Base-by-base conservation (phyloP, 192 early-diverging fungal genomes). In the Dispira simplex region DNA sequence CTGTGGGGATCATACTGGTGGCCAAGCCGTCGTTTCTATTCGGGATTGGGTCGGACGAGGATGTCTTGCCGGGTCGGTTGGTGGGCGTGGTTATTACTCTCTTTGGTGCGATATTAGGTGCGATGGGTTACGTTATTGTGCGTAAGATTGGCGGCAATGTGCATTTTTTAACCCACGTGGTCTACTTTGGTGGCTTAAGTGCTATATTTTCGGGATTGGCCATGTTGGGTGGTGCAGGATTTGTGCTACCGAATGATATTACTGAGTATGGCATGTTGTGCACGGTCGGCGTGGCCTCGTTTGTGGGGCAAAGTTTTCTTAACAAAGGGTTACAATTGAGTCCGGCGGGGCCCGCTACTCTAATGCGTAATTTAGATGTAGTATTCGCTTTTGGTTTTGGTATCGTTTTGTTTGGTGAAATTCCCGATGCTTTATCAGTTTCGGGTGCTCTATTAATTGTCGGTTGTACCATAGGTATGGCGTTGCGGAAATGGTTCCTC, bases 361-460 rank as follows among this genome's bases (percentile, higher is more conserved):
- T 92, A 71, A 86, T 90, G 83, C 79, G 90, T 46, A 89, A 85
- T 72, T 73, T 86, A 52, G 88, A 92, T 64, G 79, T 92, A 44
- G 85, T 89, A 2, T 88, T 89, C 76, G 84, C 88, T 16, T 89
- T 89, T 71, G 52, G 85, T 18, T 80, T 90, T 70, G 85, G 87
- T 21, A 76, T 87, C 32, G 65, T 75, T 3, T 63, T 92, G 53
- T 84, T 90, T 63, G 75, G 77, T 57, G 87, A 92, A 65, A 62
- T 77, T 3, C 86, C 88, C 0, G 73, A 76, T 39, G 43, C 74
- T 32, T 74, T 74, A 28, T 74, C 71, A 10, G 68, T 86, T 32
- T 39, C 71, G 13, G 90, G 90, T 10, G 80, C 88, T 0, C 47
- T 72, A 0, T 65, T 86, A 0, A 86, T 92, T 71, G 78, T 86